Conservation (phyloP, 2,329 filamentous ascomycete genomes). For the Alternaria arborescens region DNA sequence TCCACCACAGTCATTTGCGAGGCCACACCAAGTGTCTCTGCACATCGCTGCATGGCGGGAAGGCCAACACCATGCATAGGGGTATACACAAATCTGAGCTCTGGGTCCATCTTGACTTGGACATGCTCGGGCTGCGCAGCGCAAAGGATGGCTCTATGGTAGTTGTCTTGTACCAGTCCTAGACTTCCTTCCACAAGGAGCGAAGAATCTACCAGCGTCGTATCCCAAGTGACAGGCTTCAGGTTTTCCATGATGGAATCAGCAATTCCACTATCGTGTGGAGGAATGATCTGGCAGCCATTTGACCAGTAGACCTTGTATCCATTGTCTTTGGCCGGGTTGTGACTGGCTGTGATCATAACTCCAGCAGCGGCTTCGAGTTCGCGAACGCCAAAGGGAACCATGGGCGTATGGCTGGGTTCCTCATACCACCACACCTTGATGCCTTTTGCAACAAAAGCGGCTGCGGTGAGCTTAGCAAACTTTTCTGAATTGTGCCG, state of each 20-base stretch:
- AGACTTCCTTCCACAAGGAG: conserved; percentile 55
- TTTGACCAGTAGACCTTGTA: conserved; percentile 74
- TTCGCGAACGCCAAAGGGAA: conserved; percentile 67
- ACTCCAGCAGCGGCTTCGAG: conserved; percentile 66
- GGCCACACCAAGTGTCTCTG: conserved; percentile 50
- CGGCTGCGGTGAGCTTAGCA: conserved; percentile 66
- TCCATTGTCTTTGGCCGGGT: conserved; percentile 70
- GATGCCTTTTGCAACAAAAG: conserved; percentile 66
- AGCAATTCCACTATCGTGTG: conserved; percentile 67
- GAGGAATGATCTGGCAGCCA: conserved; percentile 71
- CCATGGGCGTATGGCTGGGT: conserved; percentile 66
- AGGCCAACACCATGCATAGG: conserved; percentile 66
- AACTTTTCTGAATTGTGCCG: conserved; percentile 70
- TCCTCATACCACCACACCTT: conserved; percentile 67
- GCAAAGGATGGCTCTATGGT: conserved; percentile 55
- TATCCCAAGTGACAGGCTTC: conserved; percentile 60
- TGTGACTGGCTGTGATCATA: conserved; percentile 73
- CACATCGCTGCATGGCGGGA: conserved; percentile 55
- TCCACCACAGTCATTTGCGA: conserved; percentile 59
- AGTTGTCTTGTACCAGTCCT: conserved; percentile 53
- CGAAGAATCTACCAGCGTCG: conserved; percentile 52
- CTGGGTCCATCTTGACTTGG: conserved; percentile 29
- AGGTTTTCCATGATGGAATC: conserved; percentile 64
- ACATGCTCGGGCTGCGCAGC: conserved; percentile 47
- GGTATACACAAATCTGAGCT: conserved; percentile 62